These are phyloP conservation scores for Septoria petroselini DNA, from an alignment of 2,329 filamentous ascomycete genomes.

Conservation along the genomic window DNA sequence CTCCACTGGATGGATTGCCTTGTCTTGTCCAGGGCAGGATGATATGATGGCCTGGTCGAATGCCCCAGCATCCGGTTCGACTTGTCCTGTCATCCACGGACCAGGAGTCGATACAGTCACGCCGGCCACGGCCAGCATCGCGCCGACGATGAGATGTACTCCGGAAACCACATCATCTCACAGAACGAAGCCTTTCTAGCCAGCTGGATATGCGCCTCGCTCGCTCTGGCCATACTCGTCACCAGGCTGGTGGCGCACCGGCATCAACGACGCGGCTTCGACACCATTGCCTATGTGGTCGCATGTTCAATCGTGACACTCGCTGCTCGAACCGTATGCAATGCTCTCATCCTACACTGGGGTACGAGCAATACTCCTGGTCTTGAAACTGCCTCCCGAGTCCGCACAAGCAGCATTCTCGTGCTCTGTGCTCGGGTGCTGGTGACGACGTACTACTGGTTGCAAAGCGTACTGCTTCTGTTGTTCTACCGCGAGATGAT, in stretches of 20 bases:
- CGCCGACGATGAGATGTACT: conserved; percentile 5
- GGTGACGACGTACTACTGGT: conserved; percentile 23
- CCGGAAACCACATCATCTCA: conserved; percentile 5
- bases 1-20: too few relatives aligned
- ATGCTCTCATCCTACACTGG: conserved; percentile 8
- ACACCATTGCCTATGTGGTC: conserved; percentile 13
- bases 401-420: conserved; percentile 18
- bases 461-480: conserved; percentile 19
- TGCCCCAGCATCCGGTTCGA: too few relatives aligned
- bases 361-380: conserved; percentile 5
- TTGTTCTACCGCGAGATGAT: conserved; percentile 22
- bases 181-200: conserved; percentile 13
- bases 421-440: conserved; percentile 18
- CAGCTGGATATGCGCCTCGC: conserved; percentile 19
- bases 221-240: conserved; percentile 16
- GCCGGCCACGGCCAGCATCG: too few relatives aligned
- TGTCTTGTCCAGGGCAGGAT: too few relatives aligned
- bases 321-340: conserved; percentile 10
- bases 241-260: conserved; percentile 13
- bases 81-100: too few relatives aligned
- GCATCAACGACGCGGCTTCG: conserved; percentile 5
- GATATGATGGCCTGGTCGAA: too few relatives aligned
- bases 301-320: conserved; percentile 11
- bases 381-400: background rate
- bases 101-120: too few relatives aligned